Percentiles rank a stretch among this genome's conserved stretches.
Conservation (phyloP, 371 early-diverging fungal genomes). For the Mortierella sp. region DNA sequence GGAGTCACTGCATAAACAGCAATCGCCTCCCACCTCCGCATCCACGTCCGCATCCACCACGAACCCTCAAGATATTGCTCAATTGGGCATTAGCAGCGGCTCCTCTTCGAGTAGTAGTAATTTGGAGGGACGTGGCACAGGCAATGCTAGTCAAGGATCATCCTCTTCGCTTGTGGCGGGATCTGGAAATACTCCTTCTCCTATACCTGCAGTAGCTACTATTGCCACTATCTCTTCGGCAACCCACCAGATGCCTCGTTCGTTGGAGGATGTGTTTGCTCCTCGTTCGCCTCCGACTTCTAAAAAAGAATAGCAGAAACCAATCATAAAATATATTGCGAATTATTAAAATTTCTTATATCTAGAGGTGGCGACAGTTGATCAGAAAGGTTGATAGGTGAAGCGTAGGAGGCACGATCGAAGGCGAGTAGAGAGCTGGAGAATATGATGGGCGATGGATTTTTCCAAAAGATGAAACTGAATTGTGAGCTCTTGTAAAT, state of each 20-base stretch:
- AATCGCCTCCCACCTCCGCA: conserved; percentile 3
- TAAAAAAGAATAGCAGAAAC: not conserved
- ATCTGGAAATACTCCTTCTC: not conserved
- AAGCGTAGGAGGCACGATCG: too few relatives aligned
- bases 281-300: conserved; percentile 27
- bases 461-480: too few relatives aligned
- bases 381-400: too few relatives aligned
- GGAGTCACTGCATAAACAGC: not conserved
- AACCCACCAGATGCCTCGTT: conserved; percentile 36
- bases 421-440: too few relatives aligned
- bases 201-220: conserved; percentile 5
- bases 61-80: not conserved
- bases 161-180: conserved; percentile 3
- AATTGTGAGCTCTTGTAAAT: too few relatives aligned
- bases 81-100: not conserved
- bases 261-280: conserved; percentile 51
- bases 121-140: conserved; percentile 2
- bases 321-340: not conserved
- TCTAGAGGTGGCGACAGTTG: too few relatives aligned
- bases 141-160: conserved; percentile 3
- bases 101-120: conserved; percentile 12
- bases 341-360: too few relatives aligned
- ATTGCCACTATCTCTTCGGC: conserved; percentile 16
- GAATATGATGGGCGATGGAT: too few relatives aligned
- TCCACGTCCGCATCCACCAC: not conserved